phyloP scores from a whole-genome alignment of 805 yeast species.

The Pichia phayaonensis region DNA sequence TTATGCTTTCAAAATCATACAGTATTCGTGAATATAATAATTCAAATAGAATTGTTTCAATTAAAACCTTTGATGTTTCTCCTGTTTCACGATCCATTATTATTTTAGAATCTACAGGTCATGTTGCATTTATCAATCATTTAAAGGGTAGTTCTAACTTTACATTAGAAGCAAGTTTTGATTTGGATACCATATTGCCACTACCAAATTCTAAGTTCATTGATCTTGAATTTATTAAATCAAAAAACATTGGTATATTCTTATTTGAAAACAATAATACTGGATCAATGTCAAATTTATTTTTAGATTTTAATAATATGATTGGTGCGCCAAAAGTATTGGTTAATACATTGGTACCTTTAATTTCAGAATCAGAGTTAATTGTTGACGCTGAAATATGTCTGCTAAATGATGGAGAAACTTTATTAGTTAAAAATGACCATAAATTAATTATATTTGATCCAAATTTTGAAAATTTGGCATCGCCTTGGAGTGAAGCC shows the following conservation, averaged over 20 bases:
- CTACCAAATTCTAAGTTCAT: not conserved
- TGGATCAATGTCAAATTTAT: not conserved
- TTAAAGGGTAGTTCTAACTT: conserved; percentile 26
- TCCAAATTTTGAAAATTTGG: conserved; percentile 21
- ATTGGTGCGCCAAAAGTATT: not conserved
- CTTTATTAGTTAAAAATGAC: not conserved
- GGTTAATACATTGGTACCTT: not conserved
- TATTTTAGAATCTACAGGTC: conserved; percentile 41
- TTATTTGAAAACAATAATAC: not conserved
- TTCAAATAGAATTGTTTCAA: conserved; percentile 46
- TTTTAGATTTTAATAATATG: not conserved
- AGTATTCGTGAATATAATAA: conserved; percentile 16
- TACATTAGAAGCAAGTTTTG: not conserved
- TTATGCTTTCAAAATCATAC: conserved; percentile 13
- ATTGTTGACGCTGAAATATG: not conserved
- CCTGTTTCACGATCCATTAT: conserved; percentile 35
- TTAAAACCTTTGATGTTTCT: conserved; percentile 40
- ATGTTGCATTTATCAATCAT: conserved; percentile 29
- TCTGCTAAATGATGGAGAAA: not conserved
- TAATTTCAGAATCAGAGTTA: not conserved
- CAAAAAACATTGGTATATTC: not conserved
- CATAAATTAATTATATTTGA: conserved; percentile 54
- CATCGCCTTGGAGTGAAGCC: conserved; percentile 71
- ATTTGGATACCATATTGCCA: not conserved
- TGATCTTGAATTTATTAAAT: not conserved